Evolutionary conservation across 306 rosid species (phyloP).

Genomic region (Casuarina equisetifolia): DNA sequence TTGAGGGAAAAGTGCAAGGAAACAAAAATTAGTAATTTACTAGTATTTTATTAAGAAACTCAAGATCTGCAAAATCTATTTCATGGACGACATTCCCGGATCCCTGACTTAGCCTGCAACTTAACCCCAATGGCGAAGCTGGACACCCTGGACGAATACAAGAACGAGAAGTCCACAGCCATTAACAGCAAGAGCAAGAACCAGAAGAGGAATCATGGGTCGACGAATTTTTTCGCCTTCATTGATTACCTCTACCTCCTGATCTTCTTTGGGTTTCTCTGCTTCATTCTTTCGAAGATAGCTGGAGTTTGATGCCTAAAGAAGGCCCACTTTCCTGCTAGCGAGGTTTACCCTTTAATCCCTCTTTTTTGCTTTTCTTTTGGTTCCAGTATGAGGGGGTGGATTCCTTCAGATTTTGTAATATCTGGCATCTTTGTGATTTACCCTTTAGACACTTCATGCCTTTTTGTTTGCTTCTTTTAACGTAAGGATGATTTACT

Average conservation of each 20-base stretch:
- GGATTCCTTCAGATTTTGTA: too few relatives aligned
- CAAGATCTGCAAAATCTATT: neutral
- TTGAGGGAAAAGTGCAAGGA: neutral
- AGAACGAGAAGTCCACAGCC: constrained; percentile 1
- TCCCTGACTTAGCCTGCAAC: constrained; percentile 16
- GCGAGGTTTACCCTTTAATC: constrained; percentile 27
- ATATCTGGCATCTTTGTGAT: neutral
- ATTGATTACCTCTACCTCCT: constrained; percentile 73
- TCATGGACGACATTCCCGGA: neutral
- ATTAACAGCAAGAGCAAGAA: constrained; percentile 23
- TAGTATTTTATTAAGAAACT: neutral
- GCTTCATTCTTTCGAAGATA: constrained; percentile 59
- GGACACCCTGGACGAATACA: constrained; percentile 41
- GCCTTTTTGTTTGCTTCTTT: neutral
- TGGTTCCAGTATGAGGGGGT: neutral
- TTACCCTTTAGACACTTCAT: neutral
- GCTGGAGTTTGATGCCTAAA: constrained; percentile 40
- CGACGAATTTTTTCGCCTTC: constrained; percentile 57
- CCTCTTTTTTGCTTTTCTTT: neutral
- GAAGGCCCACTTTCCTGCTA: constrained; percentile 4
- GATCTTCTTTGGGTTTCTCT: constrained; percentile 53
- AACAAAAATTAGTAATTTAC: neutral
- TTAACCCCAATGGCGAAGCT: constrained; percentile 52
- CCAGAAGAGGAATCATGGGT: constrained; percentile 60
- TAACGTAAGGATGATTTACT: neutral